Evolutionary conservation across 2,329 filamentous ascomycete genomes (phyloP).

Genomic region (Malbranchea cinnamomea): DNA sequence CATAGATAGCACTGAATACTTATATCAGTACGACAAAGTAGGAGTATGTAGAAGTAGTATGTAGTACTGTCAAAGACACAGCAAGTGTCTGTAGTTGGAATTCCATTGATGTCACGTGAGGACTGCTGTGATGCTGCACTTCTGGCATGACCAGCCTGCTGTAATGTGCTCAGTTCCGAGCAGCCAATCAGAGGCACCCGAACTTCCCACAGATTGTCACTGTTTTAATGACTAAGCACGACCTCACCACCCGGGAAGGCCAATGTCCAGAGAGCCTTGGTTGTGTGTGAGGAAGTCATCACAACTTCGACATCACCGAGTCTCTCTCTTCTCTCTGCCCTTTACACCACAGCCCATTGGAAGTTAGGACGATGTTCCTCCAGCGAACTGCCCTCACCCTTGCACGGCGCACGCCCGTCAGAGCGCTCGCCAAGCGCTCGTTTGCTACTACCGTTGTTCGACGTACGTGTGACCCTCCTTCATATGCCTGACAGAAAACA

Average conservation of each 20-base stretch:
- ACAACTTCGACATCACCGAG: conserved; percentile 4
- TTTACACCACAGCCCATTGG: conserved; percentile 2
- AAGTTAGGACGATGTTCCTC: conserved; percentile 28
- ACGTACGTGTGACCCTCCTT: conserved; percentile 26
- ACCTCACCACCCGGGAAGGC: conserved; percentile 9
- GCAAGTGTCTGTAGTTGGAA: no score
- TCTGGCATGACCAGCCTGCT: background rate
- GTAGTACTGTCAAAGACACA: no score
- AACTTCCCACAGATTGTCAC: background rate
- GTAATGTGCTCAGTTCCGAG: background rate
- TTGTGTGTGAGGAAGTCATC: no score
- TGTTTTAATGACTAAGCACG: conserved; percentile 9
- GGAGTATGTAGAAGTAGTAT: no score
- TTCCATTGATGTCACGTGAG: no score
- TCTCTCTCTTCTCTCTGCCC: background rate
- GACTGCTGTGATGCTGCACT: background rate
- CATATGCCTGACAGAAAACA: conserved; percentile 3
- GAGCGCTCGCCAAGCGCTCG: conserved; percentile 28
- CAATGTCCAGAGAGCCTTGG: conserved; percentile 7
- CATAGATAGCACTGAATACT: no score
- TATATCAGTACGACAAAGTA: no score
- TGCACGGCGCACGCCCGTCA: conserved; percentile 30
- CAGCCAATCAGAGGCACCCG: conserved; percentile 3
- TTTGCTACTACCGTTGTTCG: conserved; percentile 32
- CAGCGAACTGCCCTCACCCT: conserved; percentile 32